phyloP scores from a whole-genome alignment of 2,329 filamentous ascomycete species.

The Cladophialophora carrionii region DNA sequence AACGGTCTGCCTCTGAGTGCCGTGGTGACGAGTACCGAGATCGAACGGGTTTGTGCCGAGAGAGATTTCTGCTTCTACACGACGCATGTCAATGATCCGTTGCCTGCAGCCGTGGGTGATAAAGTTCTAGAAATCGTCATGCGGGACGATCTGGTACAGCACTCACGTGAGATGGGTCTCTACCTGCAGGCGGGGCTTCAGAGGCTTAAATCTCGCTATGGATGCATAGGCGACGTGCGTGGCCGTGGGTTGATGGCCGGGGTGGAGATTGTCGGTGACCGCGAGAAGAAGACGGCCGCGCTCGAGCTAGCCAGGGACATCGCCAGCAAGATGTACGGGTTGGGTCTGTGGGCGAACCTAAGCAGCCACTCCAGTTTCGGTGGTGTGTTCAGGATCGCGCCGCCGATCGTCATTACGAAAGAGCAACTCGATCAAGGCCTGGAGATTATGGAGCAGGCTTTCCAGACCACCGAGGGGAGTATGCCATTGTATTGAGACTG shows the following conservation, averaged over 20 bases:
- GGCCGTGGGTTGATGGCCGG: slow-evolving; percentile 63
- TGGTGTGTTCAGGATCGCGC: slow-evolving; percentile 63
- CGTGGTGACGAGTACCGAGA: slow-evolving; percentile 59
- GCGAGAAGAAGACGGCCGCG: slow-evolving; percentile 53
- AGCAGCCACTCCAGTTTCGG: slow-evolving; percentile 59
- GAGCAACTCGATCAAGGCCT: slow-evolving; percentile 58
- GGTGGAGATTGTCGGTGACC: slow-evolving; percentile 60
- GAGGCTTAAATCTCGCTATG: slow-evolving; percentile 55
- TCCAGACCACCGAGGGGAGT: slow-evolving; percentile 41
- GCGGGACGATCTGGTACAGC: slow-evolving; percentile 57
- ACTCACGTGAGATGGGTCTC: slow-evolving; percentile 51
- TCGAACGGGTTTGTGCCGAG: slow-evolving; percentile 55
- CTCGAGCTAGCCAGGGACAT: slow-evolving; percentile 55
- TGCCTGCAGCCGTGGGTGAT: slow-evolving; percentile 62
- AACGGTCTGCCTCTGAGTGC: slow-evolving; percentile 63
- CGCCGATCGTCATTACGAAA: slow-evolving; percentile 61
- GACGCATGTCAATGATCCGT: slow-evolving; percentile 65
- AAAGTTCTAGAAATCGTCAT: slow-evolving; percentile 66
- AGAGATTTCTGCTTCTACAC: slow-evolving; percentile 62
- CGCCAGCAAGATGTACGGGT: slow-evolving; percentile 53
- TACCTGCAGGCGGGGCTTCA: slow-evolving; percentile 55
- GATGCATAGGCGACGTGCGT: slow-evolving; percentile 65
- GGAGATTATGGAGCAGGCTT: slow-evolving; percentile 60
- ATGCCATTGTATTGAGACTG: slow-evolving; percentile 31
- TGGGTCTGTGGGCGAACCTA: slow-evolving; percentile 63